These are phyloP conservation scores for Backusella circina DNA, from an alignment of 192 early-diverging fungal species.

Conservation along the genomic window DNA sequence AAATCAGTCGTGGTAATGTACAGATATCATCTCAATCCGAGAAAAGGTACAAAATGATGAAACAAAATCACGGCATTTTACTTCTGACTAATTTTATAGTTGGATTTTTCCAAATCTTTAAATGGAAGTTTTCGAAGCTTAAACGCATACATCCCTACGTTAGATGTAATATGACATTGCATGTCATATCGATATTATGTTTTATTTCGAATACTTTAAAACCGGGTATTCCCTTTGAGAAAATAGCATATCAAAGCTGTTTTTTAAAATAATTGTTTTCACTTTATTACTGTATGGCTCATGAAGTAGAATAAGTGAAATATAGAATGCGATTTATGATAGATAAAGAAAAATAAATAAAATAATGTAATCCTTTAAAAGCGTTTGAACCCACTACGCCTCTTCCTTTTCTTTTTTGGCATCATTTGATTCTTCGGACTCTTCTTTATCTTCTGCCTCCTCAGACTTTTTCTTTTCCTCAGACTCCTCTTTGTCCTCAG, in stretches of 20 bases:
- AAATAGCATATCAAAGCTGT: background rate
- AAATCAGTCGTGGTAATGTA: background rate
- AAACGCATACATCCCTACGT: background rate
- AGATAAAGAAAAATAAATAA: background rate
- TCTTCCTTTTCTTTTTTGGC: conserved; percentile 5
- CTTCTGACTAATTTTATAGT: background rate
- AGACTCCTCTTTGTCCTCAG: background rate
- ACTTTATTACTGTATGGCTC: background rate
- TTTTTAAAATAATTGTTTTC: background rate
- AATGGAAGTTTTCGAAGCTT: background rate
- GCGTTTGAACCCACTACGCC: background rate
- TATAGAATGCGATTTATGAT: background rate
- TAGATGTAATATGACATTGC: background rate
- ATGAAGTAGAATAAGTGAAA: background rate
- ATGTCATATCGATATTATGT: background rate
- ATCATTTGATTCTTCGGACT: background rate
- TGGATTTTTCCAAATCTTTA: background rate
- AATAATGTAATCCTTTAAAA: background rate
- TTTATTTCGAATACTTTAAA: background rate
- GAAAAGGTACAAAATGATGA: background rate
- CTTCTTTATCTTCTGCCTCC: background rate
- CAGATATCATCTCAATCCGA: background rate
- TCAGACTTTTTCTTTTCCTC: background rate
- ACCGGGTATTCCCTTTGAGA: background rate
- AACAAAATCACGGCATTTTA: background rate